A percentile compares a stretch with the other conserved stretches of the same genome.
These are phyloP conservation scores for Penicillium cinerascens DNA, from an alignment of 495 filamentous ascomycete genomes.

Conservation along the genomic window DNA sequence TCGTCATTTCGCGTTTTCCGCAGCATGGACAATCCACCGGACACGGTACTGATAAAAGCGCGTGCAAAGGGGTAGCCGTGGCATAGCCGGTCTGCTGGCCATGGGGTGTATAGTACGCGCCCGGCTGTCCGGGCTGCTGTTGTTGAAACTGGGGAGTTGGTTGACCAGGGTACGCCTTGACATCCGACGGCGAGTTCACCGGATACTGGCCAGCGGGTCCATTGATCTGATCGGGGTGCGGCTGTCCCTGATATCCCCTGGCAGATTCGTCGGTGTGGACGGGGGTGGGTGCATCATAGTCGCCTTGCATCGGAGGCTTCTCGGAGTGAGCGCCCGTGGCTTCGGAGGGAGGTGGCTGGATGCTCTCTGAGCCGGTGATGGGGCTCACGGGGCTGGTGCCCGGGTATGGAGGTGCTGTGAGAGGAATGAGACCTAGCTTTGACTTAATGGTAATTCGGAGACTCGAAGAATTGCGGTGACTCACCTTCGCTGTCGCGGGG, in stretches of 20 bases:
- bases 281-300: conserved; percentile 1
- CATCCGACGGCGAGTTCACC: not conserved
- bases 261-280: not conserved
- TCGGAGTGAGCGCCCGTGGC: not conserved
- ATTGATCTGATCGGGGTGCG: not conserved
- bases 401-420: not conserved
- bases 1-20: conserved; percentile 45
- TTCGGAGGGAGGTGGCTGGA: not conserved
- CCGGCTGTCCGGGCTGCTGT: too few relatives aligned
- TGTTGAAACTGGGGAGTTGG: conserved; percentile 10
- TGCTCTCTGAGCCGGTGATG: not conserved
- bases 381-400: not conserved
- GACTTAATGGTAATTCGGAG: not conserved
- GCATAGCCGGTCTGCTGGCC: conserved; percentile 28
- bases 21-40: conserved; percentile 52
- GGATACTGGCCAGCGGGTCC: not conserved
- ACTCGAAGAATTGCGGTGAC: not conserved
- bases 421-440: conserved; percentile 7
- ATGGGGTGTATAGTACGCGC: conserved; percentile 16
- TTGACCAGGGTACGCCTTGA: conserved; percentile 21
- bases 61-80: conserved; percentile 29
- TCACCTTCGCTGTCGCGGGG: conserved; percentile 2
- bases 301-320: not conserved
- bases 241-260: conserved; percentile 6
- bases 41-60: conserved; percentile 30